Conservation (phyloP, 768 basidiomycete genomes). For the Suillus placidus region DNA sequence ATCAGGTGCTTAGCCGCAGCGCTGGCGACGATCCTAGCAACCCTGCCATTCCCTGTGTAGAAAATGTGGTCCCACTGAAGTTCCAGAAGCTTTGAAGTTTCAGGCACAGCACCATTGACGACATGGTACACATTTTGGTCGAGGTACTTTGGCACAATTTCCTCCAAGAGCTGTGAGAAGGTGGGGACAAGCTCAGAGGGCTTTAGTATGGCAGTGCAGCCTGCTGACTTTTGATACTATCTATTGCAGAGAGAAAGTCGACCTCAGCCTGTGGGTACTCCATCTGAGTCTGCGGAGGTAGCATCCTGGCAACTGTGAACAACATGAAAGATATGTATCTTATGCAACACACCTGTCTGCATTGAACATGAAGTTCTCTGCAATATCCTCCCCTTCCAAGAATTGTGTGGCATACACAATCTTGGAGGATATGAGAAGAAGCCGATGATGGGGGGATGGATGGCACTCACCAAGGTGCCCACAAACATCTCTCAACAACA, state of each 20-base stretch:
- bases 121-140: slow-evolving; percentile 53
- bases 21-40: too few species aligned
- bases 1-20: slow-evolving; percentile 37
- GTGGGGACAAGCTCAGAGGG: slow-evolving; percentile 59
- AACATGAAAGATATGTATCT: background rate
- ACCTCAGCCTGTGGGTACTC: too few species aligned
- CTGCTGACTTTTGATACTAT: too few species aligned
- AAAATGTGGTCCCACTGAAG: slow-evolving; percentile 39
- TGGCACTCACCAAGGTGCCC: slow-evolving; percentile 79
- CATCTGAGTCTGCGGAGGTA: too few species aligned
- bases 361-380: slow-evolving; percentile 93
- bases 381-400: slow-evolving; percentile 87
- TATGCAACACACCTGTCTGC: slow-evolving; percentile 63
- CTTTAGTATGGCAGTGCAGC: slow-evolving; percentile 69
- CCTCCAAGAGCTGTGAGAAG: slow-evolving; percentile 51
- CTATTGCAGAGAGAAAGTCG: too few species aligned
- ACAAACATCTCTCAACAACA: slow-evolving; percentile 71
- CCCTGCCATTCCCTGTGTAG: too few species aligned
- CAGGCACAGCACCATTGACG: slow-evolving; percentile 49
- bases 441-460: background rate
- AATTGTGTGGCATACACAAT: slow-evolving; percentile 84
- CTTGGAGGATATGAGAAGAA: slow-evolving; percentile 41
- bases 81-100: slow-evolving; percentile 38
- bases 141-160: slow-evolving; percentile 58
- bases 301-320: slow-evolving; percentile 41